These are phyloP conservation scores for Stipa capillata DNA, from an alignment of 176 grass and related monocot species.

Conservation along the genomic window DNA sequence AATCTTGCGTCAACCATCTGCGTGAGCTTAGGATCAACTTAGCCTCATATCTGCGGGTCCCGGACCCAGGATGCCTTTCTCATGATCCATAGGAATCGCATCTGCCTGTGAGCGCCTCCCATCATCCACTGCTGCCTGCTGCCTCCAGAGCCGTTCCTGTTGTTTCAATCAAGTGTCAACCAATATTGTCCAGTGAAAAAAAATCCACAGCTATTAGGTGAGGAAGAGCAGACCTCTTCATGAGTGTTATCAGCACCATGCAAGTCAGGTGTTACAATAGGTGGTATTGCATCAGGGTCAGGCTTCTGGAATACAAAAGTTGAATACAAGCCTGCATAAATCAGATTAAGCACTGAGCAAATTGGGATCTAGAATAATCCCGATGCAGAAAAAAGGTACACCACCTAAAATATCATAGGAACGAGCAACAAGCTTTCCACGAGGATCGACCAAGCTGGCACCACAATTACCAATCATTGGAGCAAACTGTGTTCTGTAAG, in stretches of 20 bases:
- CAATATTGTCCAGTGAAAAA: not conserved
- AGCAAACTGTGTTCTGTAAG: slow-evolving; percentile 75
- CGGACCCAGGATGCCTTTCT: slow-evolving; percentile 92
- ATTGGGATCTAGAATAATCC: not conserved
- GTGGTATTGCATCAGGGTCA: slow-evolving; percentile 72
- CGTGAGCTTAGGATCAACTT: not conserved
- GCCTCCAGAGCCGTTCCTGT: slow-evolving; percentile 50
- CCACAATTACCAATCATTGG: slow-evolving; percentile 65
- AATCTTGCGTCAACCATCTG: not conserved
- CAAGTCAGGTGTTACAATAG: slow-evolving; percentile 50
- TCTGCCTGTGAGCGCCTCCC: slow-evolving; percentile 41
- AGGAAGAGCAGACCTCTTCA: slow-evolving; percentile 41
- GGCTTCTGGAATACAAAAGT: slow-evolving; percentile 94
- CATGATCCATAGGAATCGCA: slow-evolving; percentile 34
- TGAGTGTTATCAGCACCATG: slow-evolving; percentile 39
- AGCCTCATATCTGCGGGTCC: slow-evolving; percentile 79
- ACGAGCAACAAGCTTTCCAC: slow-evolving; percentile 84
- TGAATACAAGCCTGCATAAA: slow-evolving; percentile 76
- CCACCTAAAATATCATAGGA: slow-evolving; percentile 85
- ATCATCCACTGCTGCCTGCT: slow-evolving; percentile 45
- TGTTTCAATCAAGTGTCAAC: not conserved
- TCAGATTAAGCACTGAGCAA: slow-evolving; percentile 6
- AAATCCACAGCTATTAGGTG: not conserved
- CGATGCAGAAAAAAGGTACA: not conserved
- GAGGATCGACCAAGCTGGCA: slow-evolving; percentile 74